These are phyloP conservation scores for Cryptosporidium viatorum DNA, from an alignment of 169 alveolate species.

Conservation along the genomic window DNA sequence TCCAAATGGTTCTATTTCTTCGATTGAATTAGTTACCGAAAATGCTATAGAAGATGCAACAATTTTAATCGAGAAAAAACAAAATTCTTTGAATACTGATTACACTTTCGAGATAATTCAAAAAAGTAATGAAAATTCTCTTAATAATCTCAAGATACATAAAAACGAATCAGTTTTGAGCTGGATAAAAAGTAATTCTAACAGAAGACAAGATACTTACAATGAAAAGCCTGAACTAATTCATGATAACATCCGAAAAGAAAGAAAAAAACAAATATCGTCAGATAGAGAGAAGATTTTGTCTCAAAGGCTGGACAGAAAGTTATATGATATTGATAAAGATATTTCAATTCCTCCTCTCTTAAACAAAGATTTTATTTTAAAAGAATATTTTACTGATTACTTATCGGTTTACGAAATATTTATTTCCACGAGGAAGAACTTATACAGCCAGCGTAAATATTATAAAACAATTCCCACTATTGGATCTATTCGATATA, in stretches of 20 bases:
- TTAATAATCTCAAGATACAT: not conserved
- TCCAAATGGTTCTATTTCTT: slow-evolving; percentile 23
- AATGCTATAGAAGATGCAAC: slow-evolving; percentile 2
- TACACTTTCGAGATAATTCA: not conserved
- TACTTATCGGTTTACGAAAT: slow-evolving; percentile 1
- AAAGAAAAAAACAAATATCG: not conserved
- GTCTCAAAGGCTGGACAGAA: slow-evolving; percentile 11
- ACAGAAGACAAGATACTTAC: not conserved
- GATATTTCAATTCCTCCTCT: not conserved
- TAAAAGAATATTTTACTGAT: not conserved
- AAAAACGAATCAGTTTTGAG: slow-evolving; percentile 57
- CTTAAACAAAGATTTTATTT: not conserved
- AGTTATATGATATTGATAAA: not conserved
- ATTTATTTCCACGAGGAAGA: slow-evolving; percentile 30
- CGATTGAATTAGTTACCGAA: slow-evolving; percentile 17
- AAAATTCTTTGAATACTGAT: not conserved
- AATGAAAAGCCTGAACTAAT: not conserved
- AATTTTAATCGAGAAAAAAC: not conserved
- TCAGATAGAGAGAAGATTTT: slow-evolving; percentile 1
- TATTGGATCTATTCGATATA: slow-evolving; percentile 22
- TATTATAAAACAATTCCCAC: slow-evolving; percentile 57
- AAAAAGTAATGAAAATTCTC: not conserved
- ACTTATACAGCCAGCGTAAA: not conserved
- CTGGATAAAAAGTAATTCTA: slow-evolving; percentile 34
- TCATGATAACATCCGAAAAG: not conserved